A percentile compares a stretch with the other conserved stretches of the same genome.
Evolutionary conservation across 257 asterid genomes (phyloP).

Genomic region (Solanum acaule): DNA sequence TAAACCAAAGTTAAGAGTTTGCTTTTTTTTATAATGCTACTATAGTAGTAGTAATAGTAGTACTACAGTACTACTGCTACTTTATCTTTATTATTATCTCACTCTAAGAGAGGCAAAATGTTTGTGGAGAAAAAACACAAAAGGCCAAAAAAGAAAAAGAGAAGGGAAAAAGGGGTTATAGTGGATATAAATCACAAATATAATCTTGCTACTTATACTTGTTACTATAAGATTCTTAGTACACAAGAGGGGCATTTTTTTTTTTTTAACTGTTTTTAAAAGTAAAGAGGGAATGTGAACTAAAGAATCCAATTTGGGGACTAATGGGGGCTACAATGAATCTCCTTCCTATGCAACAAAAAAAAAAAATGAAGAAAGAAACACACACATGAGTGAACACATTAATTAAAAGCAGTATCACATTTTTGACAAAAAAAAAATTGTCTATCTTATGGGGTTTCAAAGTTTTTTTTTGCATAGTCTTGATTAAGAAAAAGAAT

Average conservation of each 20-base stretch:
- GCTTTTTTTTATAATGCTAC: neutral
- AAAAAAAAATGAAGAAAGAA: neutral
- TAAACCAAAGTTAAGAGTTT: neutral
- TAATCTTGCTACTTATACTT: neutral
- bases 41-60: neutral
- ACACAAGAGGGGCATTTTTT: conserved; percentile 17
- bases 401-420: neutral
- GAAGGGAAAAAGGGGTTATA: conserved; percentile 27
- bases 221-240: conserved; percentile 41
- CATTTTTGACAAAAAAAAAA: neutral
- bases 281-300: conserved; percentile 36
- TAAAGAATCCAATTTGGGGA: conserved; percentile 13
- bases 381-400: neutral
- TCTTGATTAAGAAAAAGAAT: neutral
- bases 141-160: conserved; percentile 59
- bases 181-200: conserved; percentile 25
- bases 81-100: conserved; percentile 7
- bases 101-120: conserved; percentile 33
- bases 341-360: neutral
- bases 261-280: neutral
- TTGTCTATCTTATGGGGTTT: neutral
- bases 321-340: conserved; percentile 4
- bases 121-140: conserved; percentile 45
- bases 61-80: neutral
- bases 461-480: neutral